A percentile compares a stretch with the other conserved stretches of the same genome.
Evolutionary conservation across 208 protist species (phyloP).

Genomic region (Sergeia podlipaevii): DNA sequence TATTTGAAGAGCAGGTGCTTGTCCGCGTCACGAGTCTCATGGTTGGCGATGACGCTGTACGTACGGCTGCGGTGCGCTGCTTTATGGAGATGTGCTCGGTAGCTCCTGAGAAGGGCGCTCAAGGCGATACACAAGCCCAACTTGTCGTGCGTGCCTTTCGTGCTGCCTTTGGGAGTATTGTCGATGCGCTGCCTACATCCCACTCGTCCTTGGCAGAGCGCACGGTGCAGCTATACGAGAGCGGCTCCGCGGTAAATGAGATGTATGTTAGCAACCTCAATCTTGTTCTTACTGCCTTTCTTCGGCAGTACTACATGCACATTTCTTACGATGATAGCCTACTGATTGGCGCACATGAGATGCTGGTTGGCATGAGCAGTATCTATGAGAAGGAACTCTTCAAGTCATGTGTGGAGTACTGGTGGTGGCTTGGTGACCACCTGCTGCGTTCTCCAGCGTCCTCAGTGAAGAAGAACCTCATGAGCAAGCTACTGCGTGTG

Average conservation of each 20-base stretch:
- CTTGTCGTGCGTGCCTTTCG: constrained; percentile 68
- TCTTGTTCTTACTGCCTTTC: constrained; percentile 94
- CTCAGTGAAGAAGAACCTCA: constrained; percentile 52
- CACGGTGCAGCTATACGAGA: constrained; percentile 61
- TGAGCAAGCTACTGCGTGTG: constrained; percentile 51
- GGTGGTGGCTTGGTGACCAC: constrained; percentile 89
- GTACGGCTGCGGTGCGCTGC: constrained; percentile 48
- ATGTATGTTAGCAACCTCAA: constrained; percentile 89
- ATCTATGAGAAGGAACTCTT: constrained; percentile 98
- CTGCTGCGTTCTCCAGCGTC: constrained; percentile 37
- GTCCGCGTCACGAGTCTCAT: constrained; percentile 41
- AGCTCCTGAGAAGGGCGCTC: constrained; percentile 23
- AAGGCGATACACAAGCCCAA: constrained; percentile 55
- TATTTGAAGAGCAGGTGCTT: constrained; percentile 64
- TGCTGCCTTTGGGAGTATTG: constrained; percentile 54
- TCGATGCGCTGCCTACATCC: constrained; percentile 59
- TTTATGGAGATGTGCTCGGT: constrained; percentile 69
- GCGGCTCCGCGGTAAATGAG: constrained; percentile 48
- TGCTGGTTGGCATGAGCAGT: constrained; percentile 94
- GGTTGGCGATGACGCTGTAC: constrained; percentile 35
- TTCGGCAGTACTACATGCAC: constrained; percentile 83
- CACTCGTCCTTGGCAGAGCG: constrained; percentile 61
- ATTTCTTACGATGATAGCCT: constrained; percentile 89
- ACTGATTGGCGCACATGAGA: constrained; percentile 77
- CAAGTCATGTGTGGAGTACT: constrained; percentile 99